Evolutionary conservation across 306 rosid species (phyloP), one percentile per base, ranked within the genome.

Genomic region (Medicago ruthenica): DNA sequence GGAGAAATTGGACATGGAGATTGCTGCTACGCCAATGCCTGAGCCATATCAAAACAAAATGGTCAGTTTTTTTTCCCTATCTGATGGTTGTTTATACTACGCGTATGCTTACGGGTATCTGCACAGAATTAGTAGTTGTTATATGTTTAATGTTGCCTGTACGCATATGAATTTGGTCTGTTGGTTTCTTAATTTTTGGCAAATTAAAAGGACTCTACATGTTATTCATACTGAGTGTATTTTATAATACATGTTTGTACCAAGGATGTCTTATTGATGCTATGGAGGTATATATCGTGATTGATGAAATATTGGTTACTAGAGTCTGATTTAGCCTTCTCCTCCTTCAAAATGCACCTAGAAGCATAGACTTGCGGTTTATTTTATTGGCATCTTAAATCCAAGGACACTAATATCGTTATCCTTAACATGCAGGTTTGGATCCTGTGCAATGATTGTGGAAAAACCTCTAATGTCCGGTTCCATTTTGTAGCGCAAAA

Each of bases 371-470:
- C 22, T 14, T 55, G 51, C 65, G 34, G 34, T 40, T 18, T 65
- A 22, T 65, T 11, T 59, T 48, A 59, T 24, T 45, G 62, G 54
- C 37, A 68, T 45, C 8, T 37, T 8, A 60, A 27, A 60, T 7
- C 27, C 67, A 10, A n/a, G 21, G 11, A 34, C 9, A 66, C 76
- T 74, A 45, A 80, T 55, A 18, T 42, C 42, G 24, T 16, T 36
- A 4, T 17, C 48, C 12, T 80, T 17, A 27, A 53, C 85, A 58
- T 12, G 64, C 64, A 92, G 97, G 89, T 91, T 59, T 88, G 90
- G 89, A 93, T 93, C 55, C 85, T 93, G 14, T 93, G 98, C 86
- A 93, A 93, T 9, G 98, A 93, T 51, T 93, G 98, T 1, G 81
- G 93, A 14, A 82, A 88, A 73, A 90, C 75, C 21, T 87, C 87